Base-by-base conservation (phyloP, 2,329 filamentous ascomycete species). In the Microascus cirrosus region DNA sequence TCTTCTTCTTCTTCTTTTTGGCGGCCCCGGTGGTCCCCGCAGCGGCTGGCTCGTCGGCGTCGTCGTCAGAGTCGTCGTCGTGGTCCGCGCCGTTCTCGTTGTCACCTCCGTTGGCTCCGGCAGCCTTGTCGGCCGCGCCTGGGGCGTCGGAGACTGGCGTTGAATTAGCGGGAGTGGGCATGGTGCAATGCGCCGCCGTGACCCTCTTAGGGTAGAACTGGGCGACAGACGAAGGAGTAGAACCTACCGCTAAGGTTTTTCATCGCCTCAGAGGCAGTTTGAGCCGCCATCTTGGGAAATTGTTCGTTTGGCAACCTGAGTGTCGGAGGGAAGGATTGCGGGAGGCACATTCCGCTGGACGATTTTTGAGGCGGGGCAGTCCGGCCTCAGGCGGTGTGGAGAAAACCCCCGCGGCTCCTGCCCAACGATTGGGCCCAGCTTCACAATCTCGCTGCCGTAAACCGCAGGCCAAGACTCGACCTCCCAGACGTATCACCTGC, bases 1-100 rank as follows among this genome's bases (percentile, higher is more conserved):
- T 90, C 79, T 92, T 93, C 76, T 91, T 90, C 75, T 90, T 90
- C 70, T 87, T 87, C 54, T 69, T 69, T 32, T 72, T 74, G 7
- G 69, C 69, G 25, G 60, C 50, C 11, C 55, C 55, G 34, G 56
- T 57, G 11, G 55, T 60, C 35, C 55, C 53, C 11, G 57, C 62
- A 25, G 56, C 58, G 8, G 25, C 52, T 13, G 45, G 54, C 54
- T 62, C 75, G 22, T 79, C 78, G 3, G 74, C 76, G 11, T 81
- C 79, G 54, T 80, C 78, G 28, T 77, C 78, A n/a, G 76, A 79
- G 58, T 79, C 77, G 59, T 77, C 77, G 61, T 71, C 61, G 53
- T 54, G 73, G 20, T 75, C 73, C 58, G 71, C 66, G 22, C 71
- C 70, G 54, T 69, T 65, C 58, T 67, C 70, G 59, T 69, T 69